A percentile compares a stretch with the other conserved stretches of the same genome.
These are phyloP conservation scores for Paratrimastix pyriformis DNA, from an alignment of 78 protist species.

Conservation along the genomic window DNA sequence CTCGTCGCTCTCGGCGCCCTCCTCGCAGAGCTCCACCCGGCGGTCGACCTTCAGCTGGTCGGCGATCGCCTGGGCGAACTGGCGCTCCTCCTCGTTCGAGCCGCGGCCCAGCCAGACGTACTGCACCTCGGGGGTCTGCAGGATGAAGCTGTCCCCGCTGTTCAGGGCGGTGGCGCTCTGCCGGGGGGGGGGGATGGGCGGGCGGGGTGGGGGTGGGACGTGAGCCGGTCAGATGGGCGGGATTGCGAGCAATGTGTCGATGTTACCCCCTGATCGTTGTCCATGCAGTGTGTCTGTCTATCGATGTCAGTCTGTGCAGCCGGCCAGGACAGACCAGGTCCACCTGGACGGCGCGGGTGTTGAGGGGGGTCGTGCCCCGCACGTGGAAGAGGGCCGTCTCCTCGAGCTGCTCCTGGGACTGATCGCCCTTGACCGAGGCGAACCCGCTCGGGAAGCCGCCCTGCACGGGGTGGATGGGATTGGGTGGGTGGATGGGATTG, in stretches of 20 bases:
- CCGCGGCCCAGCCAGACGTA: conserved; percentile 47
- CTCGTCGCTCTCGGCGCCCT: conserved; percentile 41
- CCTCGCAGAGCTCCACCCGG: not conserved
- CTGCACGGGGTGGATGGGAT: too few species aligned
- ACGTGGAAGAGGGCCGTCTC: conserved; percentile 41
- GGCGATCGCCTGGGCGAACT: conserved; percentile 15
- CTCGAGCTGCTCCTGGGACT: not conserved
- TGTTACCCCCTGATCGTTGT: too few species aligned
- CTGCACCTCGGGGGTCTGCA: not conserved
- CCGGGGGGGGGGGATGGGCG: not conserved
- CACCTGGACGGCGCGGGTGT: conserved; percentile 24
- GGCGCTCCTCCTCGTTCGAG: conserved; percentile 2
- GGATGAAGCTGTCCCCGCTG: conserved; percentile 40
- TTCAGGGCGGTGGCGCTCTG: conserved; percentile 20
- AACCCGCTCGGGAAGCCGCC: not conserved
- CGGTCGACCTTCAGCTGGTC: not conserved
- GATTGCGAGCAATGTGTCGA: too few species aligned
- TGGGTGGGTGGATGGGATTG: too few species aligned
- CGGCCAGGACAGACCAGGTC: too few species aligned
- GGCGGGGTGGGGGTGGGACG: not conserved
- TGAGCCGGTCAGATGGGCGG: not conserved
- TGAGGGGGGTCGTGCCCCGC: not conserved
- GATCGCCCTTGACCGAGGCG: not conserved
- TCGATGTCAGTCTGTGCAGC: too few species aligned
- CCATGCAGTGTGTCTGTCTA: too few species aligned